Conservation (phyloP, 345 rosid genomes). For the Tarenaya hassleriana region DNA sequence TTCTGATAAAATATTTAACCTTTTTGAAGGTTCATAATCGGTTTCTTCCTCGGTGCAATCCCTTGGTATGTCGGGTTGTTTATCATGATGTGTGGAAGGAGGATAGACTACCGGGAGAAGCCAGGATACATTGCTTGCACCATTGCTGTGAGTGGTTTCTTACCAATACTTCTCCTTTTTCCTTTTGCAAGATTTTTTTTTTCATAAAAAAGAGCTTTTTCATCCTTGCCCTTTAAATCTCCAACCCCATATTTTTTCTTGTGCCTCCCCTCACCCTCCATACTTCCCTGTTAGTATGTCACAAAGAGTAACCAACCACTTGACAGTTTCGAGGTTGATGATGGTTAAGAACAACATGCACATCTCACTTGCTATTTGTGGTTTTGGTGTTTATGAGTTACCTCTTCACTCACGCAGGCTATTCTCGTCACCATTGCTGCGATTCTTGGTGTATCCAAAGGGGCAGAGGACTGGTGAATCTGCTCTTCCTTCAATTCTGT, state of each 20-base stretch:
- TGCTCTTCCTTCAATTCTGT: too few relatives aligned
- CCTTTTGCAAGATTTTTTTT: too few relatives aligned
- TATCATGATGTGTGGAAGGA: conserved; percentile 53
- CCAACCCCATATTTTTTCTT: too few relatives aligned
- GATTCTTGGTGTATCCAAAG: conserved; percentile 59
- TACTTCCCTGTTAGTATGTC: background rate
- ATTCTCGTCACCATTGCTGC: conserved; percentile 63
- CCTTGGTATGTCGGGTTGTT: conserved; percentile 83
- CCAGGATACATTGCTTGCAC: conserved; percentile 91
- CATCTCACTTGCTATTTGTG: background rate
- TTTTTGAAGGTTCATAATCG: conserved; percentile 60
- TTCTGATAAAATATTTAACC: background rate
- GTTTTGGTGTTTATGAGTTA: background rate
- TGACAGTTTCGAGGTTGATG: too few relatives aligned
- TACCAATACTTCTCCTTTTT: background rate
- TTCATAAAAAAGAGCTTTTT: background rate
- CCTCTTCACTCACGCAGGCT: conserved; percentile 49
- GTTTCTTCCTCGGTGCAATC: conserved; percentile 79
- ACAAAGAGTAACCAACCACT: background rate
- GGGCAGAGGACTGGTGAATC: conserved; percentile 47
- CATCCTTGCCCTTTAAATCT: conserved; percentile 4
- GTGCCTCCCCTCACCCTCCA: too few relatives aligned
- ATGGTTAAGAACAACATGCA: too few relatives aligned
- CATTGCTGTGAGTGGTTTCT: conserved; percentile 51
- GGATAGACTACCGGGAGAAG: conserved; percentile 76